phyloP scores from a whole-genome alignment of 2,329 filamentous ascomycete genomes.

The Sordariomycetes sp. region DNA sequence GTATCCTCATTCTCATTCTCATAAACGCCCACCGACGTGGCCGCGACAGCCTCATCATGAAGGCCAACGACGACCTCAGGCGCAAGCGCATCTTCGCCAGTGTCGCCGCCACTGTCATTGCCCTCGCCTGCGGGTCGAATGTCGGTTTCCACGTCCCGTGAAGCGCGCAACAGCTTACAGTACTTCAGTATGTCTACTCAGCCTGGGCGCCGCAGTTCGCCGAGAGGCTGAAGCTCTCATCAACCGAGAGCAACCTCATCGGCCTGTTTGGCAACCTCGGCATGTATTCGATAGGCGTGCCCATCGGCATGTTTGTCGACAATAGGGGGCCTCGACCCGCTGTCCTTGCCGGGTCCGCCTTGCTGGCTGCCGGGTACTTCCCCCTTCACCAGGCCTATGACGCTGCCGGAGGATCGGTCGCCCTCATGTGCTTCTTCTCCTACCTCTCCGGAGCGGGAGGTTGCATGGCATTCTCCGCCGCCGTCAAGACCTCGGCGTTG shows the following conservation, averaged over 20 bases:
- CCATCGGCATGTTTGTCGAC: slow-evolving; percentile 82
- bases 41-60: too few relatives aligned
- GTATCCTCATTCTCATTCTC: too few relatives aligned
- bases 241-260: slow-evolving; percentile 90
- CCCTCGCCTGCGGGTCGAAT: slow-evolving; percentile 88
- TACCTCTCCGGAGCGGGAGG: slow-evolving; percentile 83
- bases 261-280: slow-evolving; percentile 79
- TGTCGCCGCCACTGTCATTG: slow-evolving; percentile 73
- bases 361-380: slow-evolving; percentile 75
- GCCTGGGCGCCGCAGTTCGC: slow-evolving; percentile 97
- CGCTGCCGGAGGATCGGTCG: slow-evolving; percentile 49
- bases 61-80: not conserved
- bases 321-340: slow-evolving; percentile 69
- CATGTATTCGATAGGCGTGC: slow-evolving; percentile 88
- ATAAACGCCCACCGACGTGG: too few relatives aligned
- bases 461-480: slow-evolving; percentile 80
- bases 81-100: slow-evolving; percentile 65
- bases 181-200: slow-evolving; percentile 82
- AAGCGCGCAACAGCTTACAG: not conserved
- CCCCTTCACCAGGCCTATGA: slow-evolving; percentile 75
- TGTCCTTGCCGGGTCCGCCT: slow-evolving; percentile 63
- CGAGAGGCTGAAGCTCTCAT: slow-evolving; percentile 72
- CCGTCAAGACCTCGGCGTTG: slow-evolving; percentile 77
- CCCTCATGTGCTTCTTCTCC: slow-evolving; percentile 68
- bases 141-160: slow-evolving; percentile 36